Evolutionary conservation across 257 asterid genomes (phyloP), one percentile per base, ranked within the genome.

Genomic region (Lithospermum erythrorhizon): DNA sequence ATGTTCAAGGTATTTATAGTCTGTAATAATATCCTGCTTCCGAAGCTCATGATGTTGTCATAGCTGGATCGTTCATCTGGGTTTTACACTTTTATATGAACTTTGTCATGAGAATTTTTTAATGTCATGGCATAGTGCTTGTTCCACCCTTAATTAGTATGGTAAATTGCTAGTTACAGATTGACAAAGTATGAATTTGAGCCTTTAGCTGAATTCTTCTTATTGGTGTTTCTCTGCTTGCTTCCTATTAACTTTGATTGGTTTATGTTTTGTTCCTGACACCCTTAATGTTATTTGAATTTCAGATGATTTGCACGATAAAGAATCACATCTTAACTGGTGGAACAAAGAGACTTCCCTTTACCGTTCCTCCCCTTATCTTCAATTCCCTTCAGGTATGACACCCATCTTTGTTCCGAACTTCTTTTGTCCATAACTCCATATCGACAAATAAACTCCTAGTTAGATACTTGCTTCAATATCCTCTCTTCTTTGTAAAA

Each of bases 301-400:
- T 35, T 35, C 45, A 93, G 99, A 82, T 89, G 56, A 82, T 93
- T 65, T 73, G 75, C 64, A 72, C 82, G 21, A 89, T 89, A 78
- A 84, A 84, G 95, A 89, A 86, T 79, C 96, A 93, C 76, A 76
- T 93, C 68, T 65, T 83, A 79, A 68, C 80, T 48, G 99, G 99
- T 54, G 99, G 97, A 70, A 78, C 80, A 21, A 89, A 81, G 87
- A 85, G 96, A 80, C 97, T 93, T 72, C 91, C 87, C 6, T 80
- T 74, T 67, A 93, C 96, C 1, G 83, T 87, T 64, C 99, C 99
- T 72, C 88, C 97, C 49, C 89, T 93, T 71, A 79, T 89, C 72
- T 89, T 93, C 67, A 83, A 77, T 72, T 77, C 96, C 53, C 81
- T 93, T 29, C 79, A 86, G 99, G 99, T 93, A 77, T 61, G 49